A percentile compares a stretch with the other conserved stretches of the same genome.
These are phyloP conservation scores for Dothistroma septosporum DNA, from an alignment of 2,329 filamentous ascomycete species.

Conservation along the genomic window DNA sequence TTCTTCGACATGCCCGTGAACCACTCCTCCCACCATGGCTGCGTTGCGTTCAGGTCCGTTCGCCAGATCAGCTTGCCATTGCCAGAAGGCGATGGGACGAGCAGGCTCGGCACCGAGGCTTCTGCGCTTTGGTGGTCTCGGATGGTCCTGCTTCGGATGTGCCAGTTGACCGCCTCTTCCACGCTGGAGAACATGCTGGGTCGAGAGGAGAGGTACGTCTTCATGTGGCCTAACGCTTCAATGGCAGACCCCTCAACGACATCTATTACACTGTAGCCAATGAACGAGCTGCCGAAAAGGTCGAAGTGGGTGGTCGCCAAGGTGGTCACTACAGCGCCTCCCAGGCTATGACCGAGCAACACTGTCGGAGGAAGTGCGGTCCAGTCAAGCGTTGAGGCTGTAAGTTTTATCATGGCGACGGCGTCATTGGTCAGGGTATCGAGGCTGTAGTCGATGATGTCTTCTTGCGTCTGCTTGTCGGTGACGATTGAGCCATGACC, in stretches of 20 bases:
- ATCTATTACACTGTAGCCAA: constrained; percentile 88
- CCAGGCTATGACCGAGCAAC: constrained; percentile 86
- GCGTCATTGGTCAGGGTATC: constrained; percentile 70
- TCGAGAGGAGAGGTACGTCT: constrained; percentile 78
- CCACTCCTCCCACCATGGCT: constrained; percentile 93
- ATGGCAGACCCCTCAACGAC: constrained; percentile 94
- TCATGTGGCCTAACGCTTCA: constrained; percentile 91
- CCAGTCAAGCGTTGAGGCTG: constrained; percentile 69
- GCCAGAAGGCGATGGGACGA: constrained; percentile 46
- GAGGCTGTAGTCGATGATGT: constrained; percentile 64
- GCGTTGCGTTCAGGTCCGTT: constrained; percentile 77
- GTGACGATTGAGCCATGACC: constrained; percentile 74
- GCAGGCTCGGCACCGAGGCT: constrained; percentile 77
- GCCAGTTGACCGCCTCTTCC: constrained; percentile 85
- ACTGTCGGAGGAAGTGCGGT: constrained; percentile 66
- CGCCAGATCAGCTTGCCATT: constrained; percentile 66
- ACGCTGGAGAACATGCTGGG: constrained; percentile 74
- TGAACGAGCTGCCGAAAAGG: constrained; percentile 59
- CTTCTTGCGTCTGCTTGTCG: constrained; percentile 33
- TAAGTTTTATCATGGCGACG: constrained; percentile 62
- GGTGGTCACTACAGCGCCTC: constrained; percentile 85
- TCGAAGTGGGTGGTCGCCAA: constrained; percentile 55
- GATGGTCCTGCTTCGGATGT: constrained; percentile 81
- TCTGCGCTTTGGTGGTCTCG: constrained; percentile 78
- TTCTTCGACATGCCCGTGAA: constrained; percentile 83